Conservation (phyloP, 2,329 filamentous ascomycete genomes). For the Colletotrichum camelliae region DNA sequence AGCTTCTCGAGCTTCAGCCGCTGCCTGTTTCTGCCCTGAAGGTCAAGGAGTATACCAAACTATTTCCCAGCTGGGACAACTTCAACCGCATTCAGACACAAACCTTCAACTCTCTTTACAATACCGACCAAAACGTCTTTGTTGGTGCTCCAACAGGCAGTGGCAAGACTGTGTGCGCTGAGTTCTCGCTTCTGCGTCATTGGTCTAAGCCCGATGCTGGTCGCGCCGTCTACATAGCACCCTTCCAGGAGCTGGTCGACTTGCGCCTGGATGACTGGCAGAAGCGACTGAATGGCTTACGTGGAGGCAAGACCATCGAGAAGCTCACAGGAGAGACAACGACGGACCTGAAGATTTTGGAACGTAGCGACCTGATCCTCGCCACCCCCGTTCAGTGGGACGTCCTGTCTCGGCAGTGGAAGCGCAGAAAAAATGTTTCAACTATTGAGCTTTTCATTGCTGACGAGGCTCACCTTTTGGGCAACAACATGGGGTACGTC, state of each 20-base stretch:
- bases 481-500: conserved; percentile 83
- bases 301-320: conserved; percentile 86
- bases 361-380: conserved; percentile 85
- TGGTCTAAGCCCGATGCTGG: conserved; percentile 76
- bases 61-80: conserved; percentile 84
- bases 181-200: conserved; percentile 88
- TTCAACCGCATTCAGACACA: conserved; percentile 99
- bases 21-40: conserved; percentile 90
- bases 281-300: conserved; percentile 72
- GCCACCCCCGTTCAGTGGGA: conserved; percentile 97
- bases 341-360: conserved; percentile 86
- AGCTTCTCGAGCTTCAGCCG: conserved; percentile 88
- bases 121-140: conserved; percentile 92
- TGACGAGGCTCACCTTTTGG: conserved; percentile 93
- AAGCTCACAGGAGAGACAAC: conserved; percentile 94
- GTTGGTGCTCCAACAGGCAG: conserved; percentile 92
- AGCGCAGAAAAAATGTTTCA: conserved; percentile 93
- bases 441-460: conserved; percentile 90
- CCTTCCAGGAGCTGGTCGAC: conserved; percentile 93
- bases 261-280: conserved; percentile 84
- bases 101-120: conserved; percentile 91
- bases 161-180: conserved; percentile 95
- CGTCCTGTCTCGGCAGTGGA: conserved; percentile 93
- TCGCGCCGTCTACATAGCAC: conserved; percentile 91
- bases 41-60: conserved; percentile 76